These are phyloP conservation scores for Marchantia polymorpha DNA, from an alignment of 225 moss, liverwort and hornwort species.

Conservation along the genomic window DNA sequence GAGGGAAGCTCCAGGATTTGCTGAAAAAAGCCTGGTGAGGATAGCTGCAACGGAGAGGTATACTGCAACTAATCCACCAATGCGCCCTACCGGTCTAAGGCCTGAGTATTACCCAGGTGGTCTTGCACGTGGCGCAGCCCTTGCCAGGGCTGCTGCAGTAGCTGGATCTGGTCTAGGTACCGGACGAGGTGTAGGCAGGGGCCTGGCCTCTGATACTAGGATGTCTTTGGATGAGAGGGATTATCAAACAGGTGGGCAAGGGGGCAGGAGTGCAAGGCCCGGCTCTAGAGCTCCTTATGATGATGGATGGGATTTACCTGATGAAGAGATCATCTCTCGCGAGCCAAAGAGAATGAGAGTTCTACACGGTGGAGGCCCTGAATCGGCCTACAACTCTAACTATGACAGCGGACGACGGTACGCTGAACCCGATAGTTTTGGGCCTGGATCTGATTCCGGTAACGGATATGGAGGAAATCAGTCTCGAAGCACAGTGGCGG, in stretches of 20 bases:
- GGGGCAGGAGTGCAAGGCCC: conserved; percentile 41
- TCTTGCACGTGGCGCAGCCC: conserved; percentile 61
- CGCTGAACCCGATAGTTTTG: conserved; percentile 46
- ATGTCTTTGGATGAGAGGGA: conserved; percentile 58
- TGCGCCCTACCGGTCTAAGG: conserved; percentile 64
- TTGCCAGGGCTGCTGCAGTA: conserved; percentile 46
- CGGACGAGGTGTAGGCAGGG: conserved; percentile 52
- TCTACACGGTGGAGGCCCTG: conserved; percentile 54
- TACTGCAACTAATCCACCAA: conserved; percentile 37
- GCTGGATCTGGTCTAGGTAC: conserved; percentile 45
- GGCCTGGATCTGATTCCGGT: conserved; percentile 42
- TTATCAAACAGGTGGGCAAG: conserved; percentile 43
- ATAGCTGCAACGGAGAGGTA: conserved; percentile 56
- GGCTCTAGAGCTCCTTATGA: conserved; percentile 58
- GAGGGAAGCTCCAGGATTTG: conserved; percentile 51
- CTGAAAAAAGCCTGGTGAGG: conserved; percentile 55
- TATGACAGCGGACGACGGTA: conserved; percentile 66
- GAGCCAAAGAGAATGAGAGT: conserved; percentile 81
- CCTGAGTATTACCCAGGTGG: conserved; percentile 92
- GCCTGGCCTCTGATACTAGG: conserved; percentile 31
- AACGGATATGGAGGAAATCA: conserved; percentile 53
- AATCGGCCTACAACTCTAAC: conserved; percentile 54
- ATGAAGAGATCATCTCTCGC: conserved; percentile 68
- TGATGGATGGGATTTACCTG: conserved; percentile 83
- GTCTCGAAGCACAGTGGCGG: conserved; percentile 18